Evolutionary conservation across 768 basidiomycete genomes (phyloP), one percentile per base, ranked within the genome.

Genomic region (Flagelloscypha sp.): DNA sequence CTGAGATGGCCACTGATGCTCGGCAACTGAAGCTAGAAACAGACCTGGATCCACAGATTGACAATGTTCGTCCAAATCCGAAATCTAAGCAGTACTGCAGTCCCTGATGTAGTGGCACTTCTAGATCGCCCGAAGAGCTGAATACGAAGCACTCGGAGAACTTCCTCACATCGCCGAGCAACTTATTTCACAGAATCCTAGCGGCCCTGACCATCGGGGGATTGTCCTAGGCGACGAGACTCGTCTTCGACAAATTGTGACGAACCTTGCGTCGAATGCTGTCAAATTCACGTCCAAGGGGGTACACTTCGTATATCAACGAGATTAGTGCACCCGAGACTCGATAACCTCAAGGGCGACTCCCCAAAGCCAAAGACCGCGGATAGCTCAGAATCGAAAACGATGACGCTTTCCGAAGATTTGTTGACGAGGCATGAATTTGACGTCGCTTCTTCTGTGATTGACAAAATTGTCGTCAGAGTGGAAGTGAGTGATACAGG

Each of bases 191-290:
- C 61, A 68, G 23, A 49, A 72, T 40, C 68, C 72, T 1, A n/a
- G n/a, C n/a, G n/a, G n/a, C n/a, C n/a, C n/a, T n/a, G 62, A 66
- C 29, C 68, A 69, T 12, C 70, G 78, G 38, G 83, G 80, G 0
- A 61, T 82, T 32, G 86, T 93, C 24, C 74, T 84, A 10, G 87
- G 88, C 17, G 86, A 93, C 51, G 86, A 89, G 48, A 79, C 80
- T 30, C 73, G 88, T 10, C 52, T 89, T 33, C 69, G 85, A 47
- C 85, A 88, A 56, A 76, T 87, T 35, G 70, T 82, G 54, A 88
- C 82, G 31, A 90, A 92, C 54, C 74, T 93, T 30, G 79, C 85
- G 5, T 85, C 82, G 84, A 86, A 86, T 45, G 84, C 83, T 5
- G 82, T 80, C 56, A 86, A 85, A 53, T 87, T 85, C 45, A 86